Evolutionary conservation across 2,329 filamentous ascomycete species (phyloP).

Genomic region (Nothophaeocryptopus gaeumannii): DNA sequence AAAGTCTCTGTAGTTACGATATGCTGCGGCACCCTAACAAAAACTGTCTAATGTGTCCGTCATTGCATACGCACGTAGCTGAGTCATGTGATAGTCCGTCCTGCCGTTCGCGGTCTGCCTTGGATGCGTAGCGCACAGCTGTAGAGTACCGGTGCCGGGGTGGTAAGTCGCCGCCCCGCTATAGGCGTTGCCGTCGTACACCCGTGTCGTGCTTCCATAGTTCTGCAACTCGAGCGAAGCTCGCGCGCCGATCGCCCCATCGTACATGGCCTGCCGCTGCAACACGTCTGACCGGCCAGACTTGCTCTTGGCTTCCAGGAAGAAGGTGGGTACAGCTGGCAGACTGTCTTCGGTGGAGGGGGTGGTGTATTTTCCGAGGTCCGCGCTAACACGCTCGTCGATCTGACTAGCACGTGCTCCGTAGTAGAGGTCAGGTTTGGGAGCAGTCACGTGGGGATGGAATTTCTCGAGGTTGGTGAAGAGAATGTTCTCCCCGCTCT

Average conservation of each 20-base stretch:
- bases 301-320: conserved; percentile 2
- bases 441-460: conserved; percentile 31
- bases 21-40: conserved; percentile 18
- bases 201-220: conserved; percentile 17
- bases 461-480: conserved; percentile 19
- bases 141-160: conserved; percentile 15
- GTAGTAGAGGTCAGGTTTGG: conserved; percentile 37
- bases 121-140: conserved; percentile 26
- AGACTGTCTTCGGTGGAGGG: background rate
- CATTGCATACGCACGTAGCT: conserved; percentile 19
- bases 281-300: background rate
- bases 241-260: too few species aligned
- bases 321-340: background rate
- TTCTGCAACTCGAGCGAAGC: conserved; percentile 27
- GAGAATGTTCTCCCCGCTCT: background rate
- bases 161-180: conserved; percentile 23
- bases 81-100: conserved; percentile 24
- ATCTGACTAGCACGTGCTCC: conserved; percentile 31
- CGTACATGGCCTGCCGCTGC: background rate
- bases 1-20: conserved; percentile 22
- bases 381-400: conserved; percentile 22
- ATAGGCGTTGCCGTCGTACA: conserved; percentile 24
- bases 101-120: conserved; percentile 11
- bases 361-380: conserved; percentile 20
- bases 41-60: conserved; percentile 18